Evolutionary conservation across 2,329 filamentous ascomycete species (phyloP), one percentile per base, ranked within the genome.

Genomic region (Scortechinia acanthostroma): DNA sequence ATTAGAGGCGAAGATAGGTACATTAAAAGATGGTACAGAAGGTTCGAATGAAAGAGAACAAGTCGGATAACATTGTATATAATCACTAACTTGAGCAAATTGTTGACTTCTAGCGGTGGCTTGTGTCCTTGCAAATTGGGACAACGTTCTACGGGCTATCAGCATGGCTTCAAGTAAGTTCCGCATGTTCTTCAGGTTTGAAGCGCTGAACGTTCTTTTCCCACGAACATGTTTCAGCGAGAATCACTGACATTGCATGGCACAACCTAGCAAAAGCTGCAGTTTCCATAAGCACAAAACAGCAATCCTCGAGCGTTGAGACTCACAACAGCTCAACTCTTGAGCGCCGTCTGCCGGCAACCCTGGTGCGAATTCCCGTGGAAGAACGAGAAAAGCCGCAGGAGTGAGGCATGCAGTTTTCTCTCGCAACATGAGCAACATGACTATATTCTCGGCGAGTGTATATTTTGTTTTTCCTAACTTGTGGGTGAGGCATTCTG

Each of bases 41-140:
- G 74, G 74, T 77, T 47, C 25, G 4, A 15, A 33, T 42, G 25
- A 23, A 28, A 28, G 45, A 43, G 35, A 33, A n/a, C 23, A 19
- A 21, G 21, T 43, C 23, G 43, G 40, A 10, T 4, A 23, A 16
- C 16, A 13, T n/a, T 21, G 43, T 42, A 42, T 30, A 47, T 28
- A 42, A 22, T n/a, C n/a, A n/a, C n/a, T n/a, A n/a, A n/a, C n/a
- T n/a, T n/a, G n/a, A n/a, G n/a, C n/a, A n/a, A n/a, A 40, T 16
- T 15, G 4, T 48, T 42, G 1, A 15, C 51, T 47, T 43, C 33
- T 58, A 78, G 78, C 78, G 49, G 76, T 84, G 47, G 79, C 79
- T 45, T 76, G 74, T 42, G 80, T 84, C n/a, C 68, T 84, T 55
- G 73, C 76, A 30, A 84, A 83, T 55, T 84, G 80, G 80, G 74